A percentile compares a stretch with the other conserved stretches of the same genome.
Conservation (phyloP, 805 yeast genomes). For the Metschnikowia aberdeeniae region DNA sequence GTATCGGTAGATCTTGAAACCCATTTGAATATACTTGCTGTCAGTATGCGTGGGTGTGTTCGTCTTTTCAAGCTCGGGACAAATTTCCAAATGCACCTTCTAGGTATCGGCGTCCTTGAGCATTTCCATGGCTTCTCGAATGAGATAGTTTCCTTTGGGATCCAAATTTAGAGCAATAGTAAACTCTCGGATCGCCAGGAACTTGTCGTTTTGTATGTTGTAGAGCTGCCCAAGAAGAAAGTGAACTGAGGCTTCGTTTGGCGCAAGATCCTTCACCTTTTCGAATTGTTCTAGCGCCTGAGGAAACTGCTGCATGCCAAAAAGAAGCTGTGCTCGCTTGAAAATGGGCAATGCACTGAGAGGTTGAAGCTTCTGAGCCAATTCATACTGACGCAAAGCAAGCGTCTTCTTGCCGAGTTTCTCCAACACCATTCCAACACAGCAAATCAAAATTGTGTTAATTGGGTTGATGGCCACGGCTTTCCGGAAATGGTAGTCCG, state of each 20-base stretch:
- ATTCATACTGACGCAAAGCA: conserved; percentile 76
- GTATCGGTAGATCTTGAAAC: no score
- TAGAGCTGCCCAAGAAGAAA: conserved; percentile 83
- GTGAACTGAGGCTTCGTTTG: conserved; percentile 94
- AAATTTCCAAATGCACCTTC: background rate
- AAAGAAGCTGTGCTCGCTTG: conserved; percentile 79
- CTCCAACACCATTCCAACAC: conserved; percentile 91
- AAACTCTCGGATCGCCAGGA: conserved; percentile 77
- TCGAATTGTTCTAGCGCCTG: conserved; percentile 75
- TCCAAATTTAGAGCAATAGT: conserved; percentile 88
- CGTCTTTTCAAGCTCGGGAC: no score
- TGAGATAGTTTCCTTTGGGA: conserved; percentile 85
- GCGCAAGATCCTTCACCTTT: conserved; percentile 68
- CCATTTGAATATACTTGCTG: no score
- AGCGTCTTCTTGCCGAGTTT: conserved; percentile 61
- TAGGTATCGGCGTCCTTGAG: conserved; percentile 20
- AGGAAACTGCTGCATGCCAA: conserved; percentile 64
- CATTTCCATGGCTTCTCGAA: conserved; percentile 75
- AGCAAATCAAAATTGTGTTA: conserved; percentile 83
- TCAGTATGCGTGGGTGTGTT: no score
- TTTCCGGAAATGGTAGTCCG: conserved; percentile 81
- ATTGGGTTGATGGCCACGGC: conserved; percentile 88
- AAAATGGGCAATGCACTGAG: conserved; percentile 79
- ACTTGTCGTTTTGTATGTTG: conserved; percentile 67
- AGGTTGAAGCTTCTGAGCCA: conserved; percentile 84